phyloP scores from a whole-genome alignment of 1,139 yeast species.

The Nakaseomyces sp. region DNA sequence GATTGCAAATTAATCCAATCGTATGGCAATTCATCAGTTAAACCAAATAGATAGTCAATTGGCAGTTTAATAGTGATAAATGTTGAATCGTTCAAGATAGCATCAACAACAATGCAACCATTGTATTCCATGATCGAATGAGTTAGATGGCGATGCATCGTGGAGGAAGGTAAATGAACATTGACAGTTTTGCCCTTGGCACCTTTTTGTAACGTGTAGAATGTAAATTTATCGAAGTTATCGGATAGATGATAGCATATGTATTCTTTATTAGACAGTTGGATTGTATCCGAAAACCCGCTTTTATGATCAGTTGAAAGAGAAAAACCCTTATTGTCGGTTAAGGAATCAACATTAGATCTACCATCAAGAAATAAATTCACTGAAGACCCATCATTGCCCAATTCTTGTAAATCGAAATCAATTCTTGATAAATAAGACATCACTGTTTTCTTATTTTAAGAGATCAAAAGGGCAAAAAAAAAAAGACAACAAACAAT shows the following conservation, averaged over 20 bases:
- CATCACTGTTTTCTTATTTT: too few relatives aligned
- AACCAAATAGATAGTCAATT: conserved; percentile 22
- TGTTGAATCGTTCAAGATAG: conserved; percentile 30
- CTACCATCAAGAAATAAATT: conserved; percentile 4
- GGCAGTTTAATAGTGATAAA: conserved; percentile 31
- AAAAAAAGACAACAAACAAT: too few relatives aligned
- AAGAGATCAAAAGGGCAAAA: too few relatives aligned
- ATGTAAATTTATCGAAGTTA: conserved; percentile 15
- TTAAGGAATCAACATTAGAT: not conserved
- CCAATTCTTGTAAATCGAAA: not conserved
- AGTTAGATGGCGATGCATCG: conserved; percentile 25
- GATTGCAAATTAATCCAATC: conserved; percentile 58
- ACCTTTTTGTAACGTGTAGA: conserved; percentile 20
- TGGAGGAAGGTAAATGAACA: conserved; percentile 21
- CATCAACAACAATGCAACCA: conserved; percentile 16
- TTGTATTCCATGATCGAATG: conserved; percentile 13
- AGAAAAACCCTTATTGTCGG: not conserved
- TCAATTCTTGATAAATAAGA: not conserved
- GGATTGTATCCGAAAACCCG: conserved; percentile 19
- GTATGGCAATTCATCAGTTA: conserved; percentile 13
- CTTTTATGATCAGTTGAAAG: conserved; percentile 9
- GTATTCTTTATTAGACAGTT: conserved; percentile 16
- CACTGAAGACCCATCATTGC: not conserved
- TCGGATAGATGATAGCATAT: conserved; percentile 23
- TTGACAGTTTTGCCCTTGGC: conserved; percentile 19